These are phyloP conservation scores for Dacryopinax primogenitus DNA, from an alignment of 768 basidiomycete species.

Conservation along the genomic window DNA sequence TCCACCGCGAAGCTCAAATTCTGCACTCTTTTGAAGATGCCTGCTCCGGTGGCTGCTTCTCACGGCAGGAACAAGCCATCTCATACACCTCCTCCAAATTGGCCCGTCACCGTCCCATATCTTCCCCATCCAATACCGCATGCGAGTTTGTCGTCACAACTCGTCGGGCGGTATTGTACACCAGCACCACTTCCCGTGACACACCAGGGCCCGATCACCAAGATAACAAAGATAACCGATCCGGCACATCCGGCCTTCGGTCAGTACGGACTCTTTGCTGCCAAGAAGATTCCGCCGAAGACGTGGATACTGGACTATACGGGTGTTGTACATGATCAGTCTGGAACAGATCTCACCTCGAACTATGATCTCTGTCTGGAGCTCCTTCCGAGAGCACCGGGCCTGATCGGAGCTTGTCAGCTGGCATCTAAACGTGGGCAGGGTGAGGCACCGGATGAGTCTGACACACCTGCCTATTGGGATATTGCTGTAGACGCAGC, in stretches of 20 bases:
- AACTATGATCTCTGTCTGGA: constrained; percentile 78
- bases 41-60: neutral
- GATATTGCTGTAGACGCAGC: constrained; percentile 61
- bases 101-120: neutral
- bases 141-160: neutral
- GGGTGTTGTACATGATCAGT: constrained; percentile 73
- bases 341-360: constrained; percentile 41
- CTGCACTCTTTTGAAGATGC: neutral
- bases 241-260: constrained; percentile 57
- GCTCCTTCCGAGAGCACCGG: constrained; percentile 29
- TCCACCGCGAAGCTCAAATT: neutral
- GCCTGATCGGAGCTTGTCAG: neutral
- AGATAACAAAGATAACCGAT: neutral
- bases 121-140: neutral
- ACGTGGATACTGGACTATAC: constrained; percentile 67
- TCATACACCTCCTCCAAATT: neutral
- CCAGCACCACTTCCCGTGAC: neutral
- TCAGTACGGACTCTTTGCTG: constrained; percentile 70
- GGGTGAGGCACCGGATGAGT: neutral
- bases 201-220: neutral
- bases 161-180: neutral
- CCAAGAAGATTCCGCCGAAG: constrained; percentile 50
- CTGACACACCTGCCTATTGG: constrained; percentile 24
- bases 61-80: neutral
- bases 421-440: constrained; percentile 19